Evolutionary conservation across 179 eudicot genomes (phyloP).

Genomic region (Amaranthus tricolor): DNA sequence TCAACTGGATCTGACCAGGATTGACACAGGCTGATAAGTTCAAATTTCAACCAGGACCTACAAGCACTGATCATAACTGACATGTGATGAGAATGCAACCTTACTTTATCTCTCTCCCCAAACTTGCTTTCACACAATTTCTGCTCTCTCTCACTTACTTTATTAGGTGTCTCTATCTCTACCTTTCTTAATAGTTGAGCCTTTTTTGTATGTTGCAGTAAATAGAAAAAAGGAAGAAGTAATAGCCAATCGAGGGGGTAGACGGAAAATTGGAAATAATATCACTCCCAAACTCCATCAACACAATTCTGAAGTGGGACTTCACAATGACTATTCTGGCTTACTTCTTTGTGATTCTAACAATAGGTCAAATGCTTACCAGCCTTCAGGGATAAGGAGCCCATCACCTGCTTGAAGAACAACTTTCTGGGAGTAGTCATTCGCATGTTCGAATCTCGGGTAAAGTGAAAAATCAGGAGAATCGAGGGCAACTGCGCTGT

Average conservation of each 20-base stretch:
- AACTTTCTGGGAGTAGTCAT: conserved; percentile 60
- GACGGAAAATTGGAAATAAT: neutral
- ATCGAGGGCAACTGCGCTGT: conserved; percentile 69
- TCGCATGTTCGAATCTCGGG: conserved; percentile 57
- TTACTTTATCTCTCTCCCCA: no score
- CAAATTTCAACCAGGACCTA: no score
- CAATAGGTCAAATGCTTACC: conserved; percentile 39
- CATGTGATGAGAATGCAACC: no score
- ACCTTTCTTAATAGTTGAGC: no score
- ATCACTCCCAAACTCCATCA: neutral
- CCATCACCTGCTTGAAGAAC: conserved; percentile 84
- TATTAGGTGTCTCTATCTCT: no score
- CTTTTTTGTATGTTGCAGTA: no score
- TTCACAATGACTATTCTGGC: neutral
- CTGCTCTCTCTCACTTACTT: no score
- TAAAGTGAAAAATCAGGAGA: conserved; percentile 57
- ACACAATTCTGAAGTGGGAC: neutral
- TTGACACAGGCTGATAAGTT: no score
- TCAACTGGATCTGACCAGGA: no score
- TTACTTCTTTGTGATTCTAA: neutral
- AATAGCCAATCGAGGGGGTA: neutral
- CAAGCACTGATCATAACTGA: no score
- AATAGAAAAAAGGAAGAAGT: no score
- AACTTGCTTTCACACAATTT: no score
- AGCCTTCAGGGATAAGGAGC: conserved; percentile 94